These are phyloP conservation scores for Claviceps digitariae DNA, from an alignment of 2,329 filamentous ascomycete species.

Conservation along the genomic window DNA sequence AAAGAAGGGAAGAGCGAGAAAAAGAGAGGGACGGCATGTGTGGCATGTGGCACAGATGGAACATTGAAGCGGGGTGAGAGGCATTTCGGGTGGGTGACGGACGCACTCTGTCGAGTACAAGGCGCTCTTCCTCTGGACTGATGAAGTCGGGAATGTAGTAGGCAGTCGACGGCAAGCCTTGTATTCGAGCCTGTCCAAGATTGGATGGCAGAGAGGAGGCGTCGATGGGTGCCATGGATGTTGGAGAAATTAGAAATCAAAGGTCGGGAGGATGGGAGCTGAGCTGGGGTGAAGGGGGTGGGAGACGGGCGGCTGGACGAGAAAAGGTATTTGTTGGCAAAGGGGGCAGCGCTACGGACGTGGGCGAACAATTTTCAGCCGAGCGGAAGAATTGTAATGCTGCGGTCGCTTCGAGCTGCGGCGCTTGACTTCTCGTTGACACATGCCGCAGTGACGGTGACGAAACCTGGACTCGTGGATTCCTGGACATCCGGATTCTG, in stretches of 20 bases:
- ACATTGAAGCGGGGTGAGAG: background rate
- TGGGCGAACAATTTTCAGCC: background rate
- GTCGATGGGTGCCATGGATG: conserved; percentile 1
- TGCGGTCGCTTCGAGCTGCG: background rate
- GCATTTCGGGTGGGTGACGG: conserved; percentile 10
- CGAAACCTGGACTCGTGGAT: no score
- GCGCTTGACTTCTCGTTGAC: no score
- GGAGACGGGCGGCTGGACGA: background rate
- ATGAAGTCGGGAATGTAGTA: conserved; percentile 87
- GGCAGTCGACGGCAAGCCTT: conserved; percentile 45
- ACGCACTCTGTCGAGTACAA: conserved; percentile 56
- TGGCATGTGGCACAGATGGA: background rate
- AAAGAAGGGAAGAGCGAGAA: no score
- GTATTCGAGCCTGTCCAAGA: conserved; percentile 39
- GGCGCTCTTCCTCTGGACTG: conserved; percentile 55
- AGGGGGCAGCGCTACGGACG: no score
- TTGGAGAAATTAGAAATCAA: background rate
- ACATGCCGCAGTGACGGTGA: no score
- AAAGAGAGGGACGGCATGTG: background rate
- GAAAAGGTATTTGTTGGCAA: background rate
- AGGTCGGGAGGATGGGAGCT: background rate
- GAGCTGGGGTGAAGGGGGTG: background rate
- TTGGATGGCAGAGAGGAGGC: conserved; percentile 27
- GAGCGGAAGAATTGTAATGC: background rate
- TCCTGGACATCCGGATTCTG: no score